Base-by-base conservation (phyloP, 2,329 filamentous ascomycete species). In the Phyllosticta ampelicida region DNA sequence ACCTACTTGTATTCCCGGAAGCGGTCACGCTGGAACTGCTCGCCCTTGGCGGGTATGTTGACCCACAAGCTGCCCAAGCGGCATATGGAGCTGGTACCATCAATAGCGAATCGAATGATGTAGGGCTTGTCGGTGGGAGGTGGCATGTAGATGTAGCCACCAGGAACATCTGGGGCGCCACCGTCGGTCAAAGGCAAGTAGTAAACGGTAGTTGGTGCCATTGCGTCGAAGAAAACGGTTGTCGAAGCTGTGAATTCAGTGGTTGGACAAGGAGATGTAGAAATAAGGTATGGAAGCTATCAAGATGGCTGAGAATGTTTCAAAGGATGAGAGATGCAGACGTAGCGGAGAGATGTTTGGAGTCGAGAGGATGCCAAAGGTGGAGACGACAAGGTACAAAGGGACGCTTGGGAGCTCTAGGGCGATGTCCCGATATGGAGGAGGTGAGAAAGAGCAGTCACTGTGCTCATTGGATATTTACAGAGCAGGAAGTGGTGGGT, bases 51-150 rank as follows among this genome's bases (percentile, higher is more conserved):
- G 8, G 94, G 94, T 61, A 97, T 88, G 72, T 99, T 99, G 68
- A 96, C 87, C 92, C 94, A 99, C 62, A 99, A 80, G 69, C 89
- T 96, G 60, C 95, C 94, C 74, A 96, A 80, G 64, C 90, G 84
- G 73, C 91, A 96, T 77, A 99, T 94, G 62, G 92, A 96, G 70
- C 92, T 96, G 59, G 90, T 92, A 62, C 94, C 91, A 73, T 96
- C 88, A 65, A 96, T 92, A 65, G 90, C 84, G 73, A 99, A 96
- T 60, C 92, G 86, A 59, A 96, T 78, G 56, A 82, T 82, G 67
- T 97, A 86, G 49, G 87, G 71, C 13, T 79, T 87, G n/a, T 86
- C 80, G 48, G 80, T 81, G 18, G 87, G 86, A 18, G 94, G 85
- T 0, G 90, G 87, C 50, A 99, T 79, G 72, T 96, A 96, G 67